phyloP scores from a whole-genome alignment of 2,329 filamentous ascomycete species.

The Chaetomium globosum region DNA sequence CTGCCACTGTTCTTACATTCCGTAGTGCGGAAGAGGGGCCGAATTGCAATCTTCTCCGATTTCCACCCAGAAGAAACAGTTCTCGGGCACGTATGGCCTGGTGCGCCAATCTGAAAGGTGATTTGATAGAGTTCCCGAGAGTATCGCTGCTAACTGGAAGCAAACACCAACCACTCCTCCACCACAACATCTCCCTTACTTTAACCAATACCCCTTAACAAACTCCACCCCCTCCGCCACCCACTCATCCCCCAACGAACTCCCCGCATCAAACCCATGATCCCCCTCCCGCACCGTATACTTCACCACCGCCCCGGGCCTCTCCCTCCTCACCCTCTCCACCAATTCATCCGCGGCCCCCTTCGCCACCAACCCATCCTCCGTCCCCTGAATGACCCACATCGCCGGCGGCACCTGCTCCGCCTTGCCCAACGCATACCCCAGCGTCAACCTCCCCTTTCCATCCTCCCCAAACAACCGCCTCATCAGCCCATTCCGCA shows the following conservation, averaged over 20 bases:
- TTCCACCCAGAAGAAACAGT: too few relatives aligned
- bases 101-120: too few relatives aligned
- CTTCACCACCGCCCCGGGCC: conserved; percentile 26
- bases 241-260: conserved; percentile 28
- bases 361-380: conserved; percentile 29
- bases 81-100: too few relatives aligned
- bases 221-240: conserved; percentile 34
- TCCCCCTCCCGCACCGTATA: conserved; percentile 31
- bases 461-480: conserved; percentile 30
- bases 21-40: too few relatives aligned
- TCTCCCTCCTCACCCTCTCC: conserved; percentile 15
- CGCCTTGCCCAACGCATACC: conserved; percentile 23
- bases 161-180: too few relatives aligned
- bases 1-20: too few relatives aligned
- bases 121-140: neutral
- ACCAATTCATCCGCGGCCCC: conserved; percentile 30
- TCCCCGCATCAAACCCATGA: conserved; percentile 32
- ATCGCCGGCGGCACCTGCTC: conserved; percentile 26
- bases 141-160: too few relatives aligned
- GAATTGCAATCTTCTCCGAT: too few relatives aligned
- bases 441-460: conserved; percentile 27
- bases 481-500: conserved; percentile 18
- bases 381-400: conserved; percentile 33
- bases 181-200: neutral
- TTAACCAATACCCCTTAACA: conserved; percentile 32